Evolutionary conservation across 306 rosid genomes (phyloP).

Genomic region (Quillaja saponaria): DNA sequence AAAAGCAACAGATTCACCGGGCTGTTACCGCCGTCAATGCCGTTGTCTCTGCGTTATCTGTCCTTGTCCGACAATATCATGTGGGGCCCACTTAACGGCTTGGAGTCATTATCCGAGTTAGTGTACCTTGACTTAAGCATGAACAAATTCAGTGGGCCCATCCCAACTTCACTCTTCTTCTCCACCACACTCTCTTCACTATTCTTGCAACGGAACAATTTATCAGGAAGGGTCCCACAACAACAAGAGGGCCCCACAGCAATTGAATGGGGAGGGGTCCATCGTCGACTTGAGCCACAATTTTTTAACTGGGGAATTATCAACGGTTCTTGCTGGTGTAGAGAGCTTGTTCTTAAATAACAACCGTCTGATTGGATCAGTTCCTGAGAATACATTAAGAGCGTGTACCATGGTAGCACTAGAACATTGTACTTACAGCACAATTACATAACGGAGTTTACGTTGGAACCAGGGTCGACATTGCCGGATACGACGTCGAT

Average conservation of each 20-base stretch:
- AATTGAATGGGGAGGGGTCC: slow-evolving; percentile 54
- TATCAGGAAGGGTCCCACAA: slow-evolving; percentile 56
- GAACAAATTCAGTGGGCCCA: slow-evolving; percentile 61
- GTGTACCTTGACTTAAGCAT: slow-evolving; percentile 60
- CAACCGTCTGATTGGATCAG: slow-evolving; percentile 55
- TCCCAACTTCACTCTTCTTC: slow-evolving; percentile 59
- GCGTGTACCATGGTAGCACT: slow-evolving; percentile 58
- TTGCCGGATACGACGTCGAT: slow-evolving; percentile 67
- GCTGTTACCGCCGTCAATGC: slow-evolving; percentile 42
- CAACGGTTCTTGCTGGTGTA: slow-evolving; percentile 48
- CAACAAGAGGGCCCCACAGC: background rate
- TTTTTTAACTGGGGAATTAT: slow-evolving; percentile 46
- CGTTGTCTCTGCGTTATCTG: slow-evolving; percentile 65
- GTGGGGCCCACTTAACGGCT: slow-evolving; percentile 64
- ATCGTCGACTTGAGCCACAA: slow-evolving; percentile 74
- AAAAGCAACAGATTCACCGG: slow-evolving; percentile 52
- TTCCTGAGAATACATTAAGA: slow-evolving; percentile 62
- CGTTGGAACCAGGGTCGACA: slow-evolving; percentile 23
- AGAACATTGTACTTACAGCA: slow-evolving; percentile 72
- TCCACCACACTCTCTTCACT: slow-evolving; percentile 47
- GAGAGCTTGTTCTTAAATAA: slow-evolving; percentile 70
- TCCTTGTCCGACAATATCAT: slow-evolving; percentile 53
- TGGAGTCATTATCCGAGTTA: slow-evolving; percentile 49
- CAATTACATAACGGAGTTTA: slow-evolving; percentile 53
- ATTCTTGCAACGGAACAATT: slow-evolving; percentile 64